Conservation (phyloP, 1,284 basidiomycete species). For the Pyrrhoderma lamaoense region DNA sequence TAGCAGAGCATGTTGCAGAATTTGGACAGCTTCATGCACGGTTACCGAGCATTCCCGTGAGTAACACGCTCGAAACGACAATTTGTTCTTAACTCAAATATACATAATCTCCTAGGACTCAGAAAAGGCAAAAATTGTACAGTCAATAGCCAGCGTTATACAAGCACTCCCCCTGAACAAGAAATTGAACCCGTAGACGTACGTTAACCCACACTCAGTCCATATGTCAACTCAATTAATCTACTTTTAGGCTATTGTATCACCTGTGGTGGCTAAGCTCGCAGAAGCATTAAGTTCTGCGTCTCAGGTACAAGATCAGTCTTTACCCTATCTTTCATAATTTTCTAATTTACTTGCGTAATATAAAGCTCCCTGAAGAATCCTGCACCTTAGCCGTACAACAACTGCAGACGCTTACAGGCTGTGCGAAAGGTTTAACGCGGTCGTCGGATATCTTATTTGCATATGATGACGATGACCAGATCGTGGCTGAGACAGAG, state of each 20-base stretch:
- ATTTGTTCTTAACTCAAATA: slow-evolving; percentile 3
- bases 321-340: background rate
- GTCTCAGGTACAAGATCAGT: slow-evolving; percentile 34
- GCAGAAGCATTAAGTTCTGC: slow-evolving; percentile 51
- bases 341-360: slow-evolving; percentile 4
- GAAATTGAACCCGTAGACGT: slow-evolving; percentile 77
- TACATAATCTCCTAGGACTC: slow-evolving; percentile 47
- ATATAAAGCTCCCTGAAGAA: slow-evolving; percentile 56
- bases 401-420: slow-evolving; percentile 72
- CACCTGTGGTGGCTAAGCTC: slow-evolving; percentile 67
- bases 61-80: slow-evolving; percentile 24
- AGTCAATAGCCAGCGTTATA: slow-evolving; percentile 85
- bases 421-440: slow-evolving; percentile 79
- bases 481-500: slow-evolving; percentile 40
- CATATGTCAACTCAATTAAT: background rate
- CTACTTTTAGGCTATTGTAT: slow-evolving; percentile 58
- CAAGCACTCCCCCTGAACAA: slow-evolving; percentile 73
- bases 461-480: slow-evolving; percentile 52
- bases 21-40: slow-evolving; percentile 79
- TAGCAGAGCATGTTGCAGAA: slow-evolving; percentile 75
- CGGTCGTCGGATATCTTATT: slow-evolving; percentile 63
- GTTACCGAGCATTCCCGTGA: slow-evolving; percentile 64
- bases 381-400: slow-evolving; percentile 51
- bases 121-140: slow-evolving; percentile 83
- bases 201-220: slow-evolving; percentile 17